Base-by-base conservation (phyloP, 768 basidiomycete genomes). In the Boletus insuetus region DNA sequence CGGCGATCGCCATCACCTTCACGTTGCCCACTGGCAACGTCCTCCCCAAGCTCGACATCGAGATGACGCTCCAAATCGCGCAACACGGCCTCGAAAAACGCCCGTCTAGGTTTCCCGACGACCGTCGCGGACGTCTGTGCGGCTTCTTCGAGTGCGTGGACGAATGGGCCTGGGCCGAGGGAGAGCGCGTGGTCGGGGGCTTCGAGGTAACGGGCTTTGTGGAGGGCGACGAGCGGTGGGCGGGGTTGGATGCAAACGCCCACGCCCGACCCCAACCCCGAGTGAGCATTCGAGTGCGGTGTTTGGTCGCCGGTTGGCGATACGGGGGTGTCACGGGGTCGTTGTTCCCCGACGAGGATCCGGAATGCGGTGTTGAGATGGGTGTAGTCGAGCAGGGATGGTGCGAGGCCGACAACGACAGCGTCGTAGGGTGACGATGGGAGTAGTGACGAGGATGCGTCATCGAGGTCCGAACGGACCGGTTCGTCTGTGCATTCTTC, bases 151-250 rank as follows among this genome's bases (percentile, higher is more conserved):
- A 89, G 74, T 0, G 83, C 85, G 2, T 74, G 67, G 17, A 89
- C 79, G 61, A 89, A 90, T 3, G 87, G 85, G 0, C 88, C 87
- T 0, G 86, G 84, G 3, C 88, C 87, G 13, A 89, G 73, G 4
- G 83, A 84, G 8, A 88, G 75, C 0, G 70, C 69, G 0, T 76
- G 80, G 31, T 80, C 76, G 6, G 74, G 61, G 19, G 68, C 69
- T 59, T 81, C 72, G 26, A 84, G 66, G 68, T 80, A 86, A 51
- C 76, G 77, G 3, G 81, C 77, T 46, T 77, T 75, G 69, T 88
- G 85, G 0, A 86, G 81, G 0, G 82, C 84, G 29, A 89, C 79
- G 49, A 88, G 73, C 5, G 73, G 75, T 9, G 51, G 49, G 31
- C 54, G 35, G 34, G 55, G 34, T 29, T 29, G 26, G 8, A 8